Percentiles rank a stretch among this genome's conserved stretches.
These are phyloP conservation scores for Leersia perrieri DNA, from an alignment of 176 grass and related monocot species.

Conservation along the genomic window DNA sequence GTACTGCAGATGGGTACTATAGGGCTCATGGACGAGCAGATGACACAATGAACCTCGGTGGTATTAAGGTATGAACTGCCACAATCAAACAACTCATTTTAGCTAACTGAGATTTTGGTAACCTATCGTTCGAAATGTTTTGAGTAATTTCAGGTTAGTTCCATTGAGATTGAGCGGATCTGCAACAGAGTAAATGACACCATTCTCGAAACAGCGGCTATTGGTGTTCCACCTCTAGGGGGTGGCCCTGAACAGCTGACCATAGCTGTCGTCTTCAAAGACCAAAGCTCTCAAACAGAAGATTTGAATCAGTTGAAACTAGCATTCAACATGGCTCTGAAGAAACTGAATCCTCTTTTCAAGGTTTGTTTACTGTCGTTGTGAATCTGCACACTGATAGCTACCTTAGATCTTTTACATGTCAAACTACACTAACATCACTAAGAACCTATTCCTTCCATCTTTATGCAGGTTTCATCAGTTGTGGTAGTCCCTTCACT, in stretches of 20 bases:
- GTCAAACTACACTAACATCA: neutral
- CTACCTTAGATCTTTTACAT: neutral
- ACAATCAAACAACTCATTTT: neutral
- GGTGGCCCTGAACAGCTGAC: constrained; percentile 89
- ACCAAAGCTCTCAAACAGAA: constrained; percentile 44
- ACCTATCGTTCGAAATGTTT: neutral
- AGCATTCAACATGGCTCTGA: constrained; percentile 73
- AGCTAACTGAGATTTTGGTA: neutral
- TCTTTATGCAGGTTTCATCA: constrained; percentile 65
- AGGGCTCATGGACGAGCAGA: constrained; percentile 86
- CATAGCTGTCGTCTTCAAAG: constrained; percentile 74
- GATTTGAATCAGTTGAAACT: constrained; percentile 61
- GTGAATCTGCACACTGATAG: neutral
- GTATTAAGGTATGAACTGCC: constrained; percentile 73
- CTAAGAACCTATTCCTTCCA: neutral
- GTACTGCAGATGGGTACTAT: constrained; percentile 65
- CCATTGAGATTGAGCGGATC: constrained; percentile 85
- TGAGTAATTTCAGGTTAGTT: constrained; percentile 68
- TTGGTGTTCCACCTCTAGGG: constrained; percentile 75
- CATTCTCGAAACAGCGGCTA: constrained; percentile 86
- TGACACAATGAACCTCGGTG: constrained; percentile 98
- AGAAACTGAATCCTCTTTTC: constrained; percentile 93
- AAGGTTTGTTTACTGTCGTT: constrained; percentile 43
- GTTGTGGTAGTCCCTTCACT: constrained; percentile 62
- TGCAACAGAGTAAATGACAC: constrained; percentile 67